phyloP scores from a whole-genome alignment of 1,284 basidiomycete genomes.

The Naganishia albida region DNA sequence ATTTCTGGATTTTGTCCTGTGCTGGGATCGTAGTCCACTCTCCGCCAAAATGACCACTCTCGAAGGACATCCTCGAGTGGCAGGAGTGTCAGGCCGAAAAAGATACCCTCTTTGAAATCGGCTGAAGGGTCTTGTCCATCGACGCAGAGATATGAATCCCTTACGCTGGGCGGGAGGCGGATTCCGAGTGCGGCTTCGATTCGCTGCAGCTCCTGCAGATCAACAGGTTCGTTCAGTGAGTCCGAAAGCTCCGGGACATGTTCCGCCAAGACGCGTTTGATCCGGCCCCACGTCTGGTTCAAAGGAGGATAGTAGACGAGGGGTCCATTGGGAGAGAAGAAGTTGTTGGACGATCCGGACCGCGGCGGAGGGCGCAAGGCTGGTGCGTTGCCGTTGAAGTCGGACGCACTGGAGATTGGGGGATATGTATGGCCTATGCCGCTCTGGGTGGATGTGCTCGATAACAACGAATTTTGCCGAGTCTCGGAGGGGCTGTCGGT shows the following conservation, averaged over 20 bases:
- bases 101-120: conserved; percentile 81
- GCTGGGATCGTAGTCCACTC: conserved; percentile 78
- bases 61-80: conserved; percentile 86
- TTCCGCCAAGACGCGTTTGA: conserved; percentile 70
- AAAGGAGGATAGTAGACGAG: conserved; percentile 67
- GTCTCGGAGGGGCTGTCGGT: conserved; percentile 16
- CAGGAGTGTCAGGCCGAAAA: conserved; percentile 79
- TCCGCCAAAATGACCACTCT: conserved; percentile 92
- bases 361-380: conserved; percentile 18
- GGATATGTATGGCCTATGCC: conserved; percentile 23
- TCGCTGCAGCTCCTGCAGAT: conserved; percentile 69
- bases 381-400: conserved; percentile 6
- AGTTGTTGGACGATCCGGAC: conserved; percentile 20
- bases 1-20: conserved; percentile 69
- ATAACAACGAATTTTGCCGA: conserved; percentile 16
- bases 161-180: conserved; percentile 71
- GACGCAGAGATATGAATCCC: conserved; percentile 77
- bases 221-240: conserved; percentile 82
- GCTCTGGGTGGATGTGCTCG: conserved; percentile 21
- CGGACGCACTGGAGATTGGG: conserved; percentile 11
- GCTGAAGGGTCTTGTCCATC: conserved; percentile 89
- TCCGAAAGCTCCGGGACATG: conserved; percentile 89
- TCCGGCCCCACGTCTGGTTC: conserved; percentile 72
- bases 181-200: conserved; percentile 81
- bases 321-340: conserved; percentile 31